Conservation (phyloP, 495 filamentous ascomycete species). For the Hypomontagnella monticulosa region DNA sequence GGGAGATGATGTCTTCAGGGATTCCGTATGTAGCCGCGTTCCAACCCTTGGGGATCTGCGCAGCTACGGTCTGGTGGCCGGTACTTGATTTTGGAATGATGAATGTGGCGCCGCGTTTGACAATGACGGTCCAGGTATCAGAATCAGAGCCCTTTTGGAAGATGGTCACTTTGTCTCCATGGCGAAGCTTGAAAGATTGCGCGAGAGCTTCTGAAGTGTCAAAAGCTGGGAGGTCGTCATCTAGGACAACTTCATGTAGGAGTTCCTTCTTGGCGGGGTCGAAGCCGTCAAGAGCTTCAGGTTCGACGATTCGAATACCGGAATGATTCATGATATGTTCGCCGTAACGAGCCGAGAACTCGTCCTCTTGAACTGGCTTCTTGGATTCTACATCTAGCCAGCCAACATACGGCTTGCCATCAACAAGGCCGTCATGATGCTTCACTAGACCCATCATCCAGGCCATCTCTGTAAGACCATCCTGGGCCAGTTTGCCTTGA, state of each 20-base stretch:
- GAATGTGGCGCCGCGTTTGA: conserved; percentile 86
- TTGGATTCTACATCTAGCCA: conserved; percentile 86
- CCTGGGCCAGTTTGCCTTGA: conserved; percentile 85
- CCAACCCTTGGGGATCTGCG: conserved; percentile 96
- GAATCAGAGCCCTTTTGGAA: conserved; percentile 73
- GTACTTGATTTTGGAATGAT: conserved; percentile 93
- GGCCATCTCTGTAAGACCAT: conserved; percentile 91
- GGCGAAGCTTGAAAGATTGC: conserved; percentile 77
- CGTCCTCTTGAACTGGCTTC: conserved; percentile 89
- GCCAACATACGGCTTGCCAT: conserved; percentile 80
- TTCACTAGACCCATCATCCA: conserved; percentile 96
- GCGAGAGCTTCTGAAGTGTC: conserved; percentile 68
- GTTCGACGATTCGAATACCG: conserved; percentile 88
- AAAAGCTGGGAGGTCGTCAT: conserved; percentile 95
- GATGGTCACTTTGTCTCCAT: conserved; percentile 97
- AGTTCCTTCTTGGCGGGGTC: conserved; percentile 96
- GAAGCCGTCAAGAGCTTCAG: conserved; percentile 90
- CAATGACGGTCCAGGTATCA: no score
- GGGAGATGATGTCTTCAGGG: conserved; percentile 92
- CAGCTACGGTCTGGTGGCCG: conserved; percentile 95
- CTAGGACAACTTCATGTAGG: conserved; percentile 93
- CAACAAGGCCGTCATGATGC: conserved; percentile 78
- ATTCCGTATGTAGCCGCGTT: conserved; percentile 91
- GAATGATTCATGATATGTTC: conserved; percentile 88
- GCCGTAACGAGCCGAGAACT: conserved; percentile 86